Evolutionary conservation across 805 yeast species (phyloP).

Genomic region (Lachancea lanzarotensis): DNA sequence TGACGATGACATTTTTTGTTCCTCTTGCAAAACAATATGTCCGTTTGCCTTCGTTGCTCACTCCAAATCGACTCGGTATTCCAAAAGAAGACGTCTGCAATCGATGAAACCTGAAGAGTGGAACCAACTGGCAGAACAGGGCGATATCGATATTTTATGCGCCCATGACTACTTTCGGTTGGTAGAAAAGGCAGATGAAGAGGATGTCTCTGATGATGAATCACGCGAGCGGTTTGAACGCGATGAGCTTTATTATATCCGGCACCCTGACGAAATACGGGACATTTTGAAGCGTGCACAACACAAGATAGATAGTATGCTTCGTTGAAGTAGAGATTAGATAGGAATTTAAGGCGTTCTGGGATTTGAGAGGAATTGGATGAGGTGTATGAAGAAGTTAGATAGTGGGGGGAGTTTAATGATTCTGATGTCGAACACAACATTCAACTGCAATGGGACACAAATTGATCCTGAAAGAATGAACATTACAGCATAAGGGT

Average conservation of each 20-base stretch:
- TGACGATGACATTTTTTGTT: constrained; percentile 31
- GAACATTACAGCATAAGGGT: too few relatives aligned
- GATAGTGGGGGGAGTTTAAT: too few relatives aligned
- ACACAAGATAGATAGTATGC: constrained; percentile 15
- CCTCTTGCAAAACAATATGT: constrained; percentile 35
- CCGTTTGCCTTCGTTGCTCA: constrained; percentile 32
- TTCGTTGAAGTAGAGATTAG: constrained; percentile 2
- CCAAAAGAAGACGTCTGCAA: constrained; percentile 16
- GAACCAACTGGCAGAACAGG: constrained; percentile 13
- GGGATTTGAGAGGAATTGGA: neutral
- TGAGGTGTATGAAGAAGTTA: too few relatives aligned
- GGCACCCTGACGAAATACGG: constrained; percentile 15
- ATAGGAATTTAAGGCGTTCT: neutral
- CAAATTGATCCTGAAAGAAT: too few relatives aligned
- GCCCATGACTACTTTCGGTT: constrained; percentile 14
- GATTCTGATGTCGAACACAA: too few relatives aligned
- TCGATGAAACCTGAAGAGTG: constrained; percentile 12
- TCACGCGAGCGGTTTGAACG: constrained; percentile 5
- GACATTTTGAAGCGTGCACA: constrained; percentile 15
- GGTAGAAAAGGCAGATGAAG: constrained; percentile 8
- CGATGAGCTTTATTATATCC: constrained; percentile 17
- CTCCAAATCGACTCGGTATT: constrained; percentile 3
- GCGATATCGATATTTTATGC: constrained; percentile 22
- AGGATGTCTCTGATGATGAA: constrained; percentile 6
- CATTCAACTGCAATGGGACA: too few relatives aligned